phyloP scores from a whole-genome alignment of 1,284 basidiomycete species.

The Phylloporus sp. region DNA sequence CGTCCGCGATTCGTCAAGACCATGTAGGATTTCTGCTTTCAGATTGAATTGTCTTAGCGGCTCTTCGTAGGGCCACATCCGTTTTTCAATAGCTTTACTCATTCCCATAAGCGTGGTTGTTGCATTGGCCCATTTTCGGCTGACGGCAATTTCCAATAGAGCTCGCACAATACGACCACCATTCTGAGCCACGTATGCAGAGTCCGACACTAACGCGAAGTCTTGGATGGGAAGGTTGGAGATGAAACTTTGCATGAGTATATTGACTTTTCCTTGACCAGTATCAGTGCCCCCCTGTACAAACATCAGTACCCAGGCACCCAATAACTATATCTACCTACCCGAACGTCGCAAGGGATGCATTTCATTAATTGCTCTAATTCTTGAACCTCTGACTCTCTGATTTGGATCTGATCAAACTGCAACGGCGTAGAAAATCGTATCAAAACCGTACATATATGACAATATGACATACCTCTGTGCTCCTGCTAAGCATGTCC shows the following conservation, averaged over 20 bases:
- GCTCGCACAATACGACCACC: conserved; percentile 94
- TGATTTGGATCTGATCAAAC: conserved; percentile 95
- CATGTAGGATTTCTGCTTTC: conserved; percentile 81
- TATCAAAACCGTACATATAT: not conserved
- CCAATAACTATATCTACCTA: conserved; percentile 34
- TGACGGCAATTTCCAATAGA: conserved; percentile 92
- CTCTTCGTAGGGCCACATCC: conserved; percentile 96
- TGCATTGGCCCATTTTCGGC: conserved; percentile 88
- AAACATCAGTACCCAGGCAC: not conserved
- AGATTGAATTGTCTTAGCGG: conserved; percentile 85
- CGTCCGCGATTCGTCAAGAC: conserved; percentile 82
- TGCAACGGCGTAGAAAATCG: conserved; percentile 34
- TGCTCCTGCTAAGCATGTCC: conserved; percentile 85
- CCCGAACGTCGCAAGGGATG: conserved; percentile 82
- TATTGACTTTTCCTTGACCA: conserved; percentile 88
- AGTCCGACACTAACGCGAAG: conserved; percentile 97
- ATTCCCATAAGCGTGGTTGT: conserved; percentile 86
- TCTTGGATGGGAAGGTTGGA: conserved; percentile 86
- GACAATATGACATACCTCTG: conserved; percentile 65
- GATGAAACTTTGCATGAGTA: conserved; percentile 92
- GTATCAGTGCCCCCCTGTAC: conserved; percentile 75
- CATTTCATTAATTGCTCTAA: conserved; percentile 73
- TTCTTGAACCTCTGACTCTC: conserved; percentile 90
- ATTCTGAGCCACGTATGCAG: conserved; percentile 93
- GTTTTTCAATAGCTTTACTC: conserved; percentile 92